Conservation (phyloP, 2,329 filamentous ascomycete species). For the Claviceps africana region DNA sequence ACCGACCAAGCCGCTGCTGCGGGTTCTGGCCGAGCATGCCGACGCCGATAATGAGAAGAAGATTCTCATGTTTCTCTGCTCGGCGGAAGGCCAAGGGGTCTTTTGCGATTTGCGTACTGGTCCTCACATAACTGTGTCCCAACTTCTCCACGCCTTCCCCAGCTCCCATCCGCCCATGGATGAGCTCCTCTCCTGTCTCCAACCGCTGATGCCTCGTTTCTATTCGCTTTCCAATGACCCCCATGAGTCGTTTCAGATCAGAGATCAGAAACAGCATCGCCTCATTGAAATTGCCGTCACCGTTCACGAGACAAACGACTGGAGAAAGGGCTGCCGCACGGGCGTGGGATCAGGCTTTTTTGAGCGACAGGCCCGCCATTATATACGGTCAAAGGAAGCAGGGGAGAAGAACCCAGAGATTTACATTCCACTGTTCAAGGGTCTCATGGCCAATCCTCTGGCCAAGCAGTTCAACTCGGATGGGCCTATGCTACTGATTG, state of each 20-base stretch:
- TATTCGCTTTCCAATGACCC: constrained; percentile 97
- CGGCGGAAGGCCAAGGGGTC: constrained; percentile 75
- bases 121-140: constrained; percentile 69
- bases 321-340: constrained; percentile 56
- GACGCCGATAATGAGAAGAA: constrained; percentile 72
- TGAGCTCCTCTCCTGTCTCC: constrained; percentile 62
- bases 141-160: constrained; percentile 83
- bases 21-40: constrained; percentile 75
- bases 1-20: constrained; percentile 75
- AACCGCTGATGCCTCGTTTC: constrained; percentile 90
- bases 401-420: constrained; percentile 47
- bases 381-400: constrained; percentile 51
- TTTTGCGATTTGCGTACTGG: constrained; percentile 93
- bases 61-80: constrained; percentile 72
- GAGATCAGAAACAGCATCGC: constrained; percentile 57
- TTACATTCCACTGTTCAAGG: constrained; percentile 92
- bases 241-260: constrained; percentile 55
- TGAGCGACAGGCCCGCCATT: constrained; percentile 64
- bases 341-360: constrained; percentile 90
- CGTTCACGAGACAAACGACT: constrained; percentile 75
- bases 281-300: constrained; percentile 95
- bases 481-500: constrained; percentile 94
- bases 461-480: constrained; percentile 84
- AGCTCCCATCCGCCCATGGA: constrained; percentile 81
- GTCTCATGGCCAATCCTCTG: constrained; percentile 91